Percentiles rank a stretch among this genome's conserved stretches.
phyloP scores from a whole-genome alignment of 179 eudicot genomes.

The Gypsophila paniculata region DNA sequence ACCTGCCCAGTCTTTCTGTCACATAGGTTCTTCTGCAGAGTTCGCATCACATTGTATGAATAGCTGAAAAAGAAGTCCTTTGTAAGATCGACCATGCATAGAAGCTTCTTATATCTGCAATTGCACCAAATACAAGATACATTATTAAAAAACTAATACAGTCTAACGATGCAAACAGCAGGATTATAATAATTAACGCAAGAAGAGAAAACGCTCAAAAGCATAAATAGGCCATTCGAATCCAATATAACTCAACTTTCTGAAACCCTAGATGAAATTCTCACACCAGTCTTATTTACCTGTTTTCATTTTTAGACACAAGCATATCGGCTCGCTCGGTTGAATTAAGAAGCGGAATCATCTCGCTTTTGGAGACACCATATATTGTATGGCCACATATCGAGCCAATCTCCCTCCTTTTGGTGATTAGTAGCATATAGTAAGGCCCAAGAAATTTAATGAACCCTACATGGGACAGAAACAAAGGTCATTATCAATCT shows the following conservation, averaged over 20 bases:
- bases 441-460: constrained; percentile 89
- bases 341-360: constrained; percentile 66
- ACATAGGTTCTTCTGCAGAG: constrained; percentile 72
- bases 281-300: constrained; percentile 30
- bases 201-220: neutral
- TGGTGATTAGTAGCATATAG: constrained; percentile 80
- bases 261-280: neutral
- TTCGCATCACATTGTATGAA: constrained; percentile 83
- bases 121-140: constrained; percentile 31
- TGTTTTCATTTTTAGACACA: constrained; percentile 54
- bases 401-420: constrained; percentile 72
- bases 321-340: constrained; percentile 37
- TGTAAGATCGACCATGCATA: constrained; percentile 85
- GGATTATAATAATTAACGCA: neutral
- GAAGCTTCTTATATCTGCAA: constrained; percentile 85
- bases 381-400: constrained; percentile 78
- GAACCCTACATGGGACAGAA: constrained; percentile 42
- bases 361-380: constrained; percentile 71
- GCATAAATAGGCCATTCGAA: neutral
- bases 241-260: neutral
- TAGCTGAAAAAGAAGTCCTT: constrained; percentile 92
- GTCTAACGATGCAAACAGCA: neutral
- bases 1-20: constrained; percentile 47
- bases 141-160: constrained; percentile 8
- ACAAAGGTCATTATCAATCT: constrained; percentile 19